Evolutionary conservation across 176 grass and related monocot genomes (phyloP), one percentile per base, ranked within the genome.

Genomic region (Juncus inflexus): DNA sequence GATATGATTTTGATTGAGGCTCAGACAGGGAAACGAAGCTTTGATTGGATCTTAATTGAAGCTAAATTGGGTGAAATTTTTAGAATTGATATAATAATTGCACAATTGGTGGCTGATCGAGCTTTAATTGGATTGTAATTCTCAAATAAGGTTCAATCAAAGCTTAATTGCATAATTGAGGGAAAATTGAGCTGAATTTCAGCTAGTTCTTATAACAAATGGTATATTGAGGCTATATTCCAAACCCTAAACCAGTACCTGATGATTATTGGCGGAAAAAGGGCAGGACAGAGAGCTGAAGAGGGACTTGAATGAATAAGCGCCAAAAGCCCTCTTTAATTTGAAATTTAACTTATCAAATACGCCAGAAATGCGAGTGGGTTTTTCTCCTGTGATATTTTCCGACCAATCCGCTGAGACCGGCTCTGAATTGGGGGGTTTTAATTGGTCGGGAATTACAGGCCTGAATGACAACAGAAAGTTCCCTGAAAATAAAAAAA

Each of bases 391-490:
- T 3, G 58, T 82, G 40, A 94, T 83, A 73, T 88, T 84, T 42
- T 94, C 84, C 12, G 89, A 94, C 89, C 89, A 94, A 35, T 85
- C 72, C 52, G 78, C 66, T 62, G 35, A 74, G 79, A 61, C 73
- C 61, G 52, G 6, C 58, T 58, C 42, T 57, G 59, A 43, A 74
- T 50, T 35, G 35, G 55, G 39, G 39, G 82, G 84, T 65, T 76
- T 55, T 67, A 66, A 56, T 64, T 66, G 12, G 62, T 85, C 58
- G 3, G 77, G 68, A 50, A 87, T 85, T 45, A 84, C 55, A 64
- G 89, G 89, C 71, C 78, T 94, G 73, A 94, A 64, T 57, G 89
- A 94, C 16, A 94, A 77, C 50, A 94, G 77, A 69, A 88, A 94
- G 49, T 88, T 88, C 73, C 89, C 89, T 94, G 78, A 77, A 90